Evolutionary conservation across 306 rosid genomes (phyloP).

Genomic region (Glycine latifolia): DNA sequence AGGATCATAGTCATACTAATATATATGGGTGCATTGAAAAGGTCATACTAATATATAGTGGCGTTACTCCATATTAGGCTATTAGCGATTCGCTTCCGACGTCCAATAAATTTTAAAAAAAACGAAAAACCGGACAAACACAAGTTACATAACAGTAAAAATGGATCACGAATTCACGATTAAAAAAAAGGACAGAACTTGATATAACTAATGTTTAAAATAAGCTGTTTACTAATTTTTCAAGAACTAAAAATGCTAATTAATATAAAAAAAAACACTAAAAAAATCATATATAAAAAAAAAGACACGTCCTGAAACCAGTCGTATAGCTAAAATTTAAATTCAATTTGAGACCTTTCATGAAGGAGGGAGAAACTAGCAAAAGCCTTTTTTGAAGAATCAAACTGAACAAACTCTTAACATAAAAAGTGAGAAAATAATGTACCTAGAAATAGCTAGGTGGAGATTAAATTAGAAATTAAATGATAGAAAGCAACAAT

Average conservation of each 20-base stretch:
- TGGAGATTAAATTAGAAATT: not conserved
- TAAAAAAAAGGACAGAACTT: too few relatives aligned
- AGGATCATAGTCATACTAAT: not conserved
- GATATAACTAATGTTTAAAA: too few relatives aligned
- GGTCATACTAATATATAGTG: not conserved
- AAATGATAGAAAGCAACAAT: not conserved
- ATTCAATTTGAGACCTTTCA: not conserved
- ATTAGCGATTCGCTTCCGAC: not conserved
- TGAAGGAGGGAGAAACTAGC: not conserved
- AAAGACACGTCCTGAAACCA: not conserved
- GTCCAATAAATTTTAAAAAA: not conserved
- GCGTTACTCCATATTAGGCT: slow-evolving; percentile 2
- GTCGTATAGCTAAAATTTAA: slow-evolving; percentile 3
- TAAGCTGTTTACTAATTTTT: too few relatives aligned
- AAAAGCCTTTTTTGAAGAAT: not conserved
- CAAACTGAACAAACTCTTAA: not conserved
- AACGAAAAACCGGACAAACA: too few relatives aligned
- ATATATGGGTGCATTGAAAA: not conserved
- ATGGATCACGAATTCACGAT: too few relatives aligned
- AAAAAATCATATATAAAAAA: too few relatives aligned
- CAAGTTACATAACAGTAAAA: too few relatives aligned
- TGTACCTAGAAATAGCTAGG: not conserved
- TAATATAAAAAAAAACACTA: not conserved
- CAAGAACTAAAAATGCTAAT: not conserved
- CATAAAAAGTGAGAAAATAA: not conserved